phyloP scores from a whole-genome alignment of 805 yeast genomes.

The Middelhovenomyces tepae region DNA sequence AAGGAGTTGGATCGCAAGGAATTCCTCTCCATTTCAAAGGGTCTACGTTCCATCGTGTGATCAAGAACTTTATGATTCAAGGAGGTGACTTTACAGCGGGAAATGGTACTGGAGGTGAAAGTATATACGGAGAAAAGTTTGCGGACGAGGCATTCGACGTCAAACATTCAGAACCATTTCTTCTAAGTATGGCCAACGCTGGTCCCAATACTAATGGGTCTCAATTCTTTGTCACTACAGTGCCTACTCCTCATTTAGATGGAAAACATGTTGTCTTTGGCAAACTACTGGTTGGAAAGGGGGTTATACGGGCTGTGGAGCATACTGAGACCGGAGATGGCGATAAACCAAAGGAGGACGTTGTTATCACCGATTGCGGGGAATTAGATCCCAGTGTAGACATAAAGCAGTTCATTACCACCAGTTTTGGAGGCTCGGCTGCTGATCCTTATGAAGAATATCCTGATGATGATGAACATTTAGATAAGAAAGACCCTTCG shows the following conservation, averaged over 20 bases:
- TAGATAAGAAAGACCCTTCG: slow-evolving; percentile 44
- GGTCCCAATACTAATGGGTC: slow-evolving; percentile 93
- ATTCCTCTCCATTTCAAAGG: slow-evolving; percentile 64
- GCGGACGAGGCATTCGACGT: slow-evolving; percentile 78
- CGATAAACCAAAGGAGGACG: slow-evolving; percentile 63
- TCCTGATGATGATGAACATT: slow-evolving; percentile 59
- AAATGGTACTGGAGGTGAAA: slow-evolving; percentile 68
- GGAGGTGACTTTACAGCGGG: slow-evolving; percentile 77
- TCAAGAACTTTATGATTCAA: slow-evolving; percentile 78
- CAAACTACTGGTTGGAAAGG: slow-evolving; percentile 72
- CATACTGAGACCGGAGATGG: slow-evolving; percentile 49
- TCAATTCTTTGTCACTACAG: slow-evolving; percentile 86
- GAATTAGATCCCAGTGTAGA: slow-evolving; percentile 43
- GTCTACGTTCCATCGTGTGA: slow-evolving; percentile 81
- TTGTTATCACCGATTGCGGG: slow-evolving; percentile 68
- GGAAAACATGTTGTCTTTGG: slow-evolving; percentile 96
- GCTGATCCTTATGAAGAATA: slow-evolving; percentile 77
- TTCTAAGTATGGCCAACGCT: slow-evolving; percentile 90
- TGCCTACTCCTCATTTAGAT: slow-evolving; percentile 81
- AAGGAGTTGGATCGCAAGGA: slow-evolving; percentile 53
- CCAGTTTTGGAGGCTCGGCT: slow-evolving; percentile 32
- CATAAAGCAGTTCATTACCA: too few species aligned
- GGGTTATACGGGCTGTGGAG: slow-evolving; percentile 68
- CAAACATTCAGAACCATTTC: slow-evolving; percentile 71
- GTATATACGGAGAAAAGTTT: slow-evolving; percentile 69